Evolutionary conservation across 768 basidiomycete species (phyloP), one percentile per base, ranked within the genome.

Genomic region (Suillus discolor): DNA sequence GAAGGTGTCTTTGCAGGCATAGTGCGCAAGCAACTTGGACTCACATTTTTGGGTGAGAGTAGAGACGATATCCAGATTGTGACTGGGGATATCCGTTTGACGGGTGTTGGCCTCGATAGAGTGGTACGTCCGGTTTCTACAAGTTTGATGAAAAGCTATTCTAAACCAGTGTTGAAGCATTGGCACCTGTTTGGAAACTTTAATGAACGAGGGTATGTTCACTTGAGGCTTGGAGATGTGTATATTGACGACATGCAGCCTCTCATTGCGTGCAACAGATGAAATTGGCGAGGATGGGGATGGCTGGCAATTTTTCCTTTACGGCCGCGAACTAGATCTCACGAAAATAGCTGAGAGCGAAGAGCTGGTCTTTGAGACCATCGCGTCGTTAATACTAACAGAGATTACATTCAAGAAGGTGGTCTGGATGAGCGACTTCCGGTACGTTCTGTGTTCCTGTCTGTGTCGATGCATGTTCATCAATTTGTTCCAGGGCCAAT

Each of bases 111-210:
- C 6, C 69, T 84, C n/a, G 75, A 77, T 31, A 69, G 72, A 25
- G 77, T 80, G 64, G 82, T 82, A 61, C 51, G 79, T 39, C 16
- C n/a, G 0, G 16, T 31, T 36, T 11, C 6, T 41, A n/a, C 7
- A 2, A 23, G 42, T 13, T n/a, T n/a, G 11, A 57, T 36, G 6
- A 31, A 31, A 31, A 6, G 31, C 12, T 13, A 13, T 39, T n/a
- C 39, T n/a, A 12, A 8, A 36, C 18, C 18, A 23, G 36, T 55
- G 16, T 54, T 20, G 44, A 20, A 84, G 83, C 71, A 77, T 63
- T 83, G 81, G 82, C 83, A 83, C 67, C 80, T 80, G 71, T 83
- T 84, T 83, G 82, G 83, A 1, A 79, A 81, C 51, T 69, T 13
- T 44, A 25, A 34, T 20, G 20, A 12, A 16, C 18, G 20, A 34